A percentile compares a stretch with the other conserved stretches of the same genome.
Conservation (phyloP, 805 yeast genomes). For the Barnettozyma sp. region DNA sequence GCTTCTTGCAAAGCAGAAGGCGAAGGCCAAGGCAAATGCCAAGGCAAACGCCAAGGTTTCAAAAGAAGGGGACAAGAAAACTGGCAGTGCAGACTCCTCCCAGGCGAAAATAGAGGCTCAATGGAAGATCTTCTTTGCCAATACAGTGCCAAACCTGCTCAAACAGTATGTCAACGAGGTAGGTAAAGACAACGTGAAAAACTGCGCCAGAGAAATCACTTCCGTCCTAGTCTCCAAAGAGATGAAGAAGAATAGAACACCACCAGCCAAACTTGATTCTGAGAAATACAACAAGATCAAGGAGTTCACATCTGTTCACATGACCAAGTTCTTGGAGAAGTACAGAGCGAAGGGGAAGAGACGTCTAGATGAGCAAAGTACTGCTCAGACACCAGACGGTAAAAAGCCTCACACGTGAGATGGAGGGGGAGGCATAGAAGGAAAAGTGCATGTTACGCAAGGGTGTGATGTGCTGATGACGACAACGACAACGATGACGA, state of each 20-base stretch:
- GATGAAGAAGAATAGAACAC: conserved; percentile 28
- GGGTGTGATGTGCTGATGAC: neutral
- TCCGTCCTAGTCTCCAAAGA: conserved; percentile 65
- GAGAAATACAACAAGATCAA: conserved; percentile 67
- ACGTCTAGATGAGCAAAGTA: conserved; percentile 6
- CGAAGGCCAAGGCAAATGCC: conserved; percentile 5
- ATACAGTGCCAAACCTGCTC: conserved; percentile 70
- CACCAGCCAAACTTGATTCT: conserved; percentile 52
- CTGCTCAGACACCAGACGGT: neutral
- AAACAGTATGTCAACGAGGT: conserved; percentile 58
- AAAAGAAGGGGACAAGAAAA: no score
- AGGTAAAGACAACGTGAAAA: conserved; percentile 67
- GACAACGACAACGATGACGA: neutral
- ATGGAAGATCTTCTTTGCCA: conserved; percentile 51
- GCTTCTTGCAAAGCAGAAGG: conserved; percentile 19
- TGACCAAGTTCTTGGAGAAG: conserved; percentile 57
- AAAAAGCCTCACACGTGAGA: conserved; percentile 5
- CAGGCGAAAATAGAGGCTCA: conserved; percentile 26
- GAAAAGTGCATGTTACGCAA: neutral
- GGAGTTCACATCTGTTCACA: conserved; percentile 51
- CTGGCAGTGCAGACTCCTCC: no score
- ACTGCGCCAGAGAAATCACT: conserved; percentile 74
- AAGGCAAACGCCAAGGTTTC: no score
- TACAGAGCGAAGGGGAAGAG: conserved; percentile 30
- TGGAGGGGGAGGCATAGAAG: neutral